Base-by-base conservation (phyloP, 345 rosid species). In the Triadica sebifera region DNA sequence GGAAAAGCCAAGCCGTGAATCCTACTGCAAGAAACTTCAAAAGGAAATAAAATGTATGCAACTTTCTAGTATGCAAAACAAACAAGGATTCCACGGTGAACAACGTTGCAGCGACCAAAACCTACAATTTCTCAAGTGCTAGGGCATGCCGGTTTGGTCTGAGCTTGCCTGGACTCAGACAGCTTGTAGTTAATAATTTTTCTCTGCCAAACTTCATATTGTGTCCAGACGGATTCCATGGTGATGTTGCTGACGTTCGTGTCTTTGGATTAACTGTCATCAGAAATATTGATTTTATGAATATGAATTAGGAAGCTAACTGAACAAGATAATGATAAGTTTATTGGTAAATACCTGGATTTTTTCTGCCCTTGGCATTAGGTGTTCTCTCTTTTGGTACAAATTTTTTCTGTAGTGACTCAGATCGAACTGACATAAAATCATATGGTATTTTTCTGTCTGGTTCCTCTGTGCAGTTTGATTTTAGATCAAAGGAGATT, bases 401-500 rank as follows among this genome's bases (percentile, higher is more conserved):
- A 8, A 65, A 9, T 38, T 74, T 79, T 77, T 78, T 82, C 25
- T 75, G 81, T 1, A 81, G 79, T 62, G 81, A 69, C 79, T 87
- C 89, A 3, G 89, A 82, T 39, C 73, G 69, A 29, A 81, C 69
- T 38, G 89, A 87, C 71, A 81, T 82, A 12, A 49, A 4, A 71
- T 84, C 87, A 13, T 70, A 59, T 37, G 68, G 72, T 8, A 72
- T 74, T 47, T 43, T 78, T 69, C 72, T 78, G 11, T 68, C 72
- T 19, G 57, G 73, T 29, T 46, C 65, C 37, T 69, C 81, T 1
- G 79, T 69, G 70, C 59, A 69, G 37, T 55, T 76, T 3, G 89
- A 85, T 57, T 66, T 83, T 70, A 70, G 39, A 69, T 91, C 94
- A 38, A 84, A 84, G 72, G 49, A 72, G 39, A 77, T 87, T 22